Evolutionary conservation across 805 yeast species (phyloP).

Genomic region (Candida ovalis): DNA sequence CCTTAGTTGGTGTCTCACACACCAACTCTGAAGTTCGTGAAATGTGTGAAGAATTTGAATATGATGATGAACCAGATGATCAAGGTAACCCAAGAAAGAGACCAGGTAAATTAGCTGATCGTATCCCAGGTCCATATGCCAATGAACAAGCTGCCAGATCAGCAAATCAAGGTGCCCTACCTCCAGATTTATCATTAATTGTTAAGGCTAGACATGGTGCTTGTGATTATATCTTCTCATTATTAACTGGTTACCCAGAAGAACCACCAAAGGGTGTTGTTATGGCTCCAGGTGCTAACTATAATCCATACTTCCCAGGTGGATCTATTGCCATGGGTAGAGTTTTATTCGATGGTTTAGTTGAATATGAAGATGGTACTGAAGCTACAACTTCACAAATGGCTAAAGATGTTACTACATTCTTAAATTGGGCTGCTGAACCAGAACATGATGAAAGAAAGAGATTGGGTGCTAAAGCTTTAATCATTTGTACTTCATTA

Average conservation of each 20-base stretch:
- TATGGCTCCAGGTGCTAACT: conserved; percentile 91
- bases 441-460: conserved; percentile 99
- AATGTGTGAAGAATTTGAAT: conserved; percentile 94
- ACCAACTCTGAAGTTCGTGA: conserved; percentile 84
- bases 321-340: conserved; percentile 99
- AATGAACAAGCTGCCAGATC: conserved; percentile 99
- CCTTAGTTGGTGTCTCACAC: conserved; percentile 95
- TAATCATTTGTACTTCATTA: conserved; percentile 72
- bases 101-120: conserved; percentile 96
- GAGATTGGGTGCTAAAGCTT: conserved; percentile 91
- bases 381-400: conserved; percentile 97
- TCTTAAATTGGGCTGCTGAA: conserved; percentile 97
- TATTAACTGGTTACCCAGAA: conserved; percentile 98
- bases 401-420: conserved; percentile 97
- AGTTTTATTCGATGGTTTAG: conserved; percentile 94
- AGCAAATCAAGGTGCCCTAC: conserved; percentile 98
- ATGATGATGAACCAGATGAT: conserved; percentile 93
- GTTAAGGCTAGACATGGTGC: conserved; percentile 99
- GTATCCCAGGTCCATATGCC: conserved; percentile 91
- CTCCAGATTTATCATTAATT: conserved; percentile 95
- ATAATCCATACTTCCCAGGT: conserved; percentile 99
- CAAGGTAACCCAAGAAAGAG: conserved; percentile 98
- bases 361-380: conserved; percentile 98
- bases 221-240: conserved; percentile 88
- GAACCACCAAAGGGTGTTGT: conserved; percentile 97